A percentile compares a stretch with the other conserved stretches of the same genome.
phyloP scores from a whole-genome alignment of 2,329 filamentous ascomycete genomes.

The Colletotrichum sp. region DNA sequence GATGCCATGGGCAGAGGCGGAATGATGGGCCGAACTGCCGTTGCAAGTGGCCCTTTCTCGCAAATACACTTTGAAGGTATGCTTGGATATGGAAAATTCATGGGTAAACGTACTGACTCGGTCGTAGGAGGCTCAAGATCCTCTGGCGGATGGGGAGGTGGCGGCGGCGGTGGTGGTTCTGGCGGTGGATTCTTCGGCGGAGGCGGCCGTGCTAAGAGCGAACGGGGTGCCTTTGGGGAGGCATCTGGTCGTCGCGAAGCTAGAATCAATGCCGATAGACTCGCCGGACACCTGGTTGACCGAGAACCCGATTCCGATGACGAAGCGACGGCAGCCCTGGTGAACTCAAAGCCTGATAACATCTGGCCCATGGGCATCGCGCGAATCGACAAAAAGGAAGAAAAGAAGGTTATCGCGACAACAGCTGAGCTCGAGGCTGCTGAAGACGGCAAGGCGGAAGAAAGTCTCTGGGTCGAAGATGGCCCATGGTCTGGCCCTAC shows the following conservation, averaged over 20 bases:
- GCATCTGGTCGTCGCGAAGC: slow-evolving; percentile 42
- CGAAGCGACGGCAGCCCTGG: slow-evolving; percentile 26
- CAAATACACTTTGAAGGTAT: slow-evolving; percentile 22
- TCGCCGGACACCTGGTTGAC: slow-evolving; percentile 46
- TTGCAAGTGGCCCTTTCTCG: slow-evolving; percentile 46
- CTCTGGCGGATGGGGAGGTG: slow-evolving; percentile 16
- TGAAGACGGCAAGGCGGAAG: slow-evolving; percentile 52
- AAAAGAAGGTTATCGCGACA: slow-evolving; percentile 58
- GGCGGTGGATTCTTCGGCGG: slow-evolving; percentile 32
- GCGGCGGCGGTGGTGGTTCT: slow-evolving; percentile 24
- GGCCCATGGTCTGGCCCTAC: slow-evolving; percentile 32
- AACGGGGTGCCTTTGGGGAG: slow-evolving; percentile 43
- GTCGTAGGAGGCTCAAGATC: slow-evolving; percentile 19
- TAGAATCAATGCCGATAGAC: slow-evolving; percentile 62
- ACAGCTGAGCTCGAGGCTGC: slow-evolving; percentile 63
- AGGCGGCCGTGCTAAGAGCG: slow-evolving; percentile 33
- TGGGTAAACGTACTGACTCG: not conserved
- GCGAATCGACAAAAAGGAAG: slow-evolving; percentile 58
- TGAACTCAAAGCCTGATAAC: slow-evolving; percentile 17
- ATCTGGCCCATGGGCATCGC: slow-evolving; percentile 62
- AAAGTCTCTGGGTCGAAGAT: slow-evolving; percentile 49
- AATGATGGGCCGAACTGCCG: slow-evolving; percentile 36
- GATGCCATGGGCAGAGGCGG: slow-evolving; percentile 50
- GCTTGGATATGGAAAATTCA: not conserved
- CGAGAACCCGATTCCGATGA: slow-evolving; percentile 25